phyloP scores from a whole-genome alignment of 116 monocot species.

The Iris pallida region DNA sequence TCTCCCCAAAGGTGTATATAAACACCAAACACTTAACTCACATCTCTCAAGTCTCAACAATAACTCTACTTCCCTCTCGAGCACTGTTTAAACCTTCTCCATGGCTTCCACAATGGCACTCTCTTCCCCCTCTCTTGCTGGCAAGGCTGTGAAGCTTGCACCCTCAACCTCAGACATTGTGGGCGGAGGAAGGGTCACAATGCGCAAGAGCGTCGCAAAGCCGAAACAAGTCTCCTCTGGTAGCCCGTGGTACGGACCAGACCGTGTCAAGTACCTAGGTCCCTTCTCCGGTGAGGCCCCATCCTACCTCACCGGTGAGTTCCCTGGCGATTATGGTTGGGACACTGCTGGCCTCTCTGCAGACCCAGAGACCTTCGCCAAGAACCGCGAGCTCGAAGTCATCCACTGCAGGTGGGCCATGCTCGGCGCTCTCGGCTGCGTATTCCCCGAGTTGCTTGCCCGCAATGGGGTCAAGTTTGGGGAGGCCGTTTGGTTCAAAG shows the following conservation, averaged over 20 bases:
- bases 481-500: conserved; percentile 80
- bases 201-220: conserved; percentile 12
- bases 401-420: conserved; percentile 68
- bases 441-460: conserved; percentile 57
- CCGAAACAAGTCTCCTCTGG: conserved; percentile 22
- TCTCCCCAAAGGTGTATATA: too few relatives aligned
- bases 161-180: conserved; percentile 9
- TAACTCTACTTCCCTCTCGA: too few relatives aligned
- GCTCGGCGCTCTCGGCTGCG: conserved; percentile 58
- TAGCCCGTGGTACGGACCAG: conserved; percentile 65
- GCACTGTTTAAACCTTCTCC: too few relatives aligned
- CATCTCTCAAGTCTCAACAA: too few relatives aligned
- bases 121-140: conserved; percentile 24
- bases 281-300: conserved; percentile 51
- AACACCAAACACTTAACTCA: too few relatives aligned
- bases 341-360: conserved; percentile 51
- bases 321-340: conserved; percentile 48
- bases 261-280: conserved; percentile 59
- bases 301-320: conserved; percentile 36
- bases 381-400: conserved; percentile 65
- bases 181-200: conserved; percentile 21
- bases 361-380: conserved; percentile 63
- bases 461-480: conserved; percentile 74
- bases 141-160: conserved; percentile 15
- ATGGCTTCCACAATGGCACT: conserved; percentile 27